Evolutionary conservation across 2,329 filamentous ascomycete species (phyloP).

Genomic region (Capronia americana): DNA sequence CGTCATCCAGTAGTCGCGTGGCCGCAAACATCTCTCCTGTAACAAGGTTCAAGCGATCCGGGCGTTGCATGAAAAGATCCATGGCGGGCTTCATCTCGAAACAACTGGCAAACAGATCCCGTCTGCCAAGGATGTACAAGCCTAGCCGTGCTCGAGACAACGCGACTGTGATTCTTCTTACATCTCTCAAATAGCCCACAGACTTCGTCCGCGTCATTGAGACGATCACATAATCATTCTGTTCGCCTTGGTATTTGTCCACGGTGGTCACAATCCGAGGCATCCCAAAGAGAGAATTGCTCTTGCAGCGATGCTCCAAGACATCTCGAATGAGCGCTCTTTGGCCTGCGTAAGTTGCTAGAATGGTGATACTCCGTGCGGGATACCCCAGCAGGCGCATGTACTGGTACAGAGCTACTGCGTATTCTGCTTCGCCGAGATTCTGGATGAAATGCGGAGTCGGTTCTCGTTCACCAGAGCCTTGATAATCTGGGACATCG

Average conservation of each 20-base stretch:
- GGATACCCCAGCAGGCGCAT: constrained; percentile 97
- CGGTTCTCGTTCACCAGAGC: constrained; percentile 84
- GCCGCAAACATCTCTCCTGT: constrained; percentile 87
- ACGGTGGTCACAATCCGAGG: constrained; percentile 92
- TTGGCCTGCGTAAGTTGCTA: constrained; percentile 94
- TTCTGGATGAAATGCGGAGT: constrained; percentile 96
- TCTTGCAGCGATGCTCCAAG: constrained; percentile 79
- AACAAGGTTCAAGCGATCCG: constrained; percentile 79
- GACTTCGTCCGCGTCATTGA: constrained; percentile 87
- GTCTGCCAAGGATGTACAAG: constrained; percentile 87
- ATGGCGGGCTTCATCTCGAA: constrained; percentile 89
- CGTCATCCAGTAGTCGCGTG: constrained; percentile 15
- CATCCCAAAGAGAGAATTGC: constrained; percentile 83
- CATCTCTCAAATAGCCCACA: constrained; percentile 90
- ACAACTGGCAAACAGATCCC: constrained; percentile 85
- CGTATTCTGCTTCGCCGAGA: constrained; percentile 94
- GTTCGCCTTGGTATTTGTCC: constrained; percentile 98
- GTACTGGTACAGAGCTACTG: constrained; percentile 93
- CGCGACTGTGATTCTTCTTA: constrained; percentile 91
- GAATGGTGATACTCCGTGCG: constrained; percentile 79
- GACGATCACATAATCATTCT: constrained; percentile 97
- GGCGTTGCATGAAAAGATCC: constrained; percentile 74
- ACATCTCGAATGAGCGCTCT: constrained; percentile 87
- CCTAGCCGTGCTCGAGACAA: constrained; percentile 90
- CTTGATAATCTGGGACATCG: constrained; percentile 92